phyloP scores from a whole-genome alignment of 345 rosid genomes.

The Diplotaxis tenuifolia region DNA sequence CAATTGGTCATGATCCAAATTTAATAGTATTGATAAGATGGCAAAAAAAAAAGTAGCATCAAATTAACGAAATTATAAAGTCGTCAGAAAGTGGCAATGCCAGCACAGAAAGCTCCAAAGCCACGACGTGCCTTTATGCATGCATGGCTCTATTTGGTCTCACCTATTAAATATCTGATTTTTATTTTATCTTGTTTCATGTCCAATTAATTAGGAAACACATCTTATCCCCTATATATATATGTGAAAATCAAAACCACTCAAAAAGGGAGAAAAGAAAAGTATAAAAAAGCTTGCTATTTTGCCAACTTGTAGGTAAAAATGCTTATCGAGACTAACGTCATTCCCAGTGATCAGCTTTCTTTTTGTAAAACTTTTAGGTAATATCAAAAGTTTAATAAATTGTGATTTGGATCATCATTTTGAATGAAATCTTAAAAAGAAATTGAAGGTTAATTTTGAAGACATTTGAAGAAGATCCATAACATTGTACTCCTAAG shows the following conservation, averaged over 20 bases:
- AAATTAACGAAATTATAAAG: conserved; percentile 12
- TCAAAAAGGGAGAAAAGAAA: not conserved
- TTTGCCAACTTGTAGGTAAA: conserved; percentile 27
- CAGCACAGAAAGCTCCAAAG: conserved; percentile 35
- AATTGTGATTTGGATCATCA: not conserved
- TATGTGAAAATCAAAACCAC: not conserved
- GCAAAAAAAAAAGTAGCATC: too few relatives aligned
- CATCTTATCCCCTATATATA: conserved; percentile 1
- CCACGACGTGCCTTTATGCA: conserved; percentile 30
- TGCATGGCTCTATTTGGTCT: not conserved
- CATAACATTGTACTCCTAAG: not conserved
- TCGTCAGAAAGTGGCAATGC: conserved; percentile 28
- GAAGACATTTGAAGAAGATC: not conserved
- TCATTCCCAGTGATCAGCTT: too few relatives aligned
- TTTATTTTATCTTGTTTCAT: not conserved
- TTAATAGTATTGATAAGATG: too few relatives aligned
- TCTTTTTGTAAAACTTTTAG: too few relatives aligned
- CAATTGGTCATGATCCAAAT: too few relatives aligned
- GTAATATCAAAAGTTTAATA: not conserved
- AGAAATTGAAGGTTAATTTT: not conserved
- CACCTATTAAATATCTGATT: conserved; percentile 12
- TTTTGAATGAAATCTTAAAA: not conserved
- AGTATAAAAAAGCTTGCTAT: not conserved
- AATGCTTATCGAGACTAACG: not conserved
- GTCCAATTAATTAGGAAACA: conserved; percentile 13